Evolutionary conservation across 108 stramenopile genomes (phyloP), one percentile per base, ranked within the genome.

Genomic region (Phaeodactylum tricornutum): DNA sequence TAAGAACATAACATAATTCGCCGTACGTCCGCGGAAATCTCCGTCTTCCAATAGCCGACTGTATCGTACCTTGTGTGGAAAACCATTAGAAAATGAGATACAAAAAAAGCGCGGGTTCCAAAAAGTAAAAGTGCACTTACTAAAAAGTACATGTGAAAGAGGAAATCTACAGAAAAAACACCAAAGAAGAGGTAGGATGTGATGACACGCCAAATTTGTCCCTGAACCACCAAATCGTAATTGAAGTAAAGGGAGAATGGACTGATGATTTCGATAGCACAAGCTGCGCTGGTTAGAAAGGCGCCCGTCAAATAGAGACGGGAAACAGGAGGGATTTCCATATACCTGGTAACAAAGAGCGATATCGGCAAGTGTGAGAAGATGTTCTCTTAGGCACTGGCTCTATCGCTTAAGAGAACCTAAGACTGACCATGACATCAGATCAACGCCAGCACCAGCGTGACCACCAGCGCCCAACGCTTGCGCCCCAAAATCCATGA

Each of bases 81-180:
- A 47, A 47, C 7, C 26, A 5, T 12, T 16, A 15, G 17, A 42
- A 7, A 16, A 15, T 9, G 41, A 16, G 7, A 16, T 16, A 8
- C 8, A 8, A 34, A 34, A 34, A 34, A 34, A 12, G 12, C 33
- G 33, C 33, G 12, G 12, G 8, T 12, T 34, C 8, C 12, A 8
- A 34, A 34, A 34, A 34, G 12, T 41, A 19, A 7, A 17, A 25
- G 25, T 11, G 8, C 1, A 55, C 61, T 44, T 35, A 71, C 77
- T 52, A 99, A 70, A 64, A 99, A 97, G 72, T 96, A 99, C 95
- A 97, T 94, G 61, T 99, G 95, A 55, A 99, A 99, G 25, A 99
- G 53, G 59, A 99, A 99, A 62, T 97, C 95, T 17, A 97, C 56
- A 28, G 84, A 79, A 46, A 99, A 96, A 47, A 81, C 71, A 23